Evolutionary conservation across 2,329 filamentous ascomycete species (phyloP).

Genomic region (Arthrobotrys megalospora): DNA sequence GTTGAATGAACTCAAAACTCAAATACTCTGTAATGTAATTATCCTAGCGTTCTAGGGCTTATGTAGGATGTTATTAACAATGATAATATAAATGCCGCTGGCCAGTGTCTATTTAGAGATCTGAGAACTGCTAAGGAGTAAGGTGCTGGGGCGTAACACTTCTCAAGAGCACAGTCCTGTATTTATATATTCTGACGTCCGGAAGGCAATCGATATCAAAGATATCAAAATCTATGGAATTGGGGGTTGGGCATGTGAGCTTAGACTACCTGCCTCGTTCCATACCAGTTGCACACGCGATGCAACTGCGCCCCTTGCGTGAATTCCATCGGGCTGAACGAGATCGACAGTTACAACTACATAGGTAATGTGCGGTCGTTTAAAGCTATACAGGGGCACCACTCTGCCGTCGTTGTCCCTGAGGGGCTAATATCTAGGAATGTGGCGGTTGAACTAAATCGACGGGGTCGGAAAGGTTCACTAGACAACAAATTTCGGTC

Average conservation of each 20-base stretch:
- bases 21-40: no score
- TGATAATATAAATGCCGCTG: no score
- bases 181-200: neutral
- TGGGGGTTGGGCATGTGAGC: conserved; percentile 14
- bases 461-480: conserved; percentile 10
- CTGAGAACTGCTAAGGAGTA: neutral
- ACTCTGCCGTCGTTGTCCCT: neutral
- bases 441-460: conserved; percentile 3
- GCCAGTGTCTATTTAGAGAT: neutral
- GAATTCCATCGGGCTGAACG: neutral
- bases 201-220: neutral
- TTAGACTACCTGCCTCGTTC: conserved; percentile 16
- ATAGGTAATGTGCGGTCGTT: neutral
- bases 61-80: no score
- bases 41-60: no score
- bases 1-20: neutral
- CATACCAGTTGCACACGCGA: conserved; percentile 14
- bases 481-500: neutral
- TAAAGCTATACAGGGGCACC: neutral
- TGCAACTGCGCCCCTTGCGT: conserved; percentile 8
- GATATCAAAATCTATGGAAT: conserved; percentile 8
- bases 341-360: neutral
- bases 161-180: neutral
- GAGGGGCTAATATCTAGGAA: conserved; percentile 9
- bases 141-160: neutral